Percentiles rank a stretch among this genome's conserved stretches.
phyloP scores from a whole-genome alignment of 2,329 filamentous ascomycete genomes.

The Diaporthe sp. region DNA sequence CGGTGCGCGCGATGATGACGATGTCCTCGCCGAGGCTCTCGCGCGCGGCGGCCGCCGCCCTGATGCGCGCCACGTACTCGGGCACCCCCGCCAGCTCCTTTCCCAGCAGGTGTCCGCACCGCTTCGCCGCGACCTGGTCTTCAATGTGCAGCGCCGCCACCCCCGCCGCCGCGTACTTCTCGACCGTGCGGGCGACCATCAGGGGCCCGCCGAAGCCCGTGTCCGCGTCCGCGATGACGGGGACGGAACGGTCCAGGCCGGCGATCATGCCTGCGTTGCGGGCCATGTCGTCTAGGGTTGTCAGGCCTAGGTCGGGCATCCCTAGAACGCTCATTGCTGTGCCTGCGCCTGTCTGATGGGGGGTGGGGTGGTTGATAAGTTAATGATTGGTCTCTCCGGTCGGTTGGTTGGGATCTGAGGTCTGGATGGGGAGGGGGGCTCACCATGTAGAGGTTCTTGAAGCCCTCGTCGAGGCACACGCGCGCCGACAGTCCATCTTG shows the following conservation, averaged over 20 bases:
- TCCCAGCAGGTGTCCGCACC: constrained; percentile 74
- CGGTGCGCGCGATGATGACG: constrained; percentile 75
- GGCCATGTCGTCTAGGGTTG: constrained; percentile 74
- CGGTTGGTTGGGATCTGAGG: neutral
- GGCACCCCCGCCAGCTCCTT: constrained; percentile 70
- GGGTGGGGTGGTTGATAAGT: no score
- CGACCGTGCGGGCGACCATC: constrained; percentile 65
- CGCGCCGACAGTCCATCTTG: constrained; percentile 78
- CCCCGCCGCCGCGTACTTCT: constrained; percentile 66
- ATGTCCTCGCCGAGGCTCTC: constrained; percentile 67
- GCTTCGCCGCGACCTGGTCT: constrained; percentile 75
- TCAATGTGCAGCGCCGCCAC: constrained; percentile 74
- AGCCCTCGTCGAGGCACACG: constrained; percentile 73
- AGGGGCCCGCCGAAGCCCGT: constrained; percentile 69
- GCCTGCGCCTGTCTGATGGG: constrained; percentile 70
- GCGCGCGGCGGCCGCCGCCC: constrained; percentile 67
- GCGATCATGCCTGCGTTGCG: constrained; percentile 76
- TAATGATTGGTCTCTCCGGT: neutral
- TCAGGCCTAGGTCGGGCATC: constrained; percentile 72
- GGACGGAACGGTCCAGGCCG: constrained; percentile 66
- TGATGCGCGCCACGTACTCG: constrained; percentile 68
- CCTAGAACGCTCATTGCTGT: constrained; percentile 72
- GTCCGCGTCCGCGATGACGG: constrained; percentile 73
- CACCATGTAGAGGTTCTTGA: constrained; percentile 78
- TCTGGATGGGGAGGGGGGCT: constrained; percentile 37